phyloP scores from a whole-genome alignment of 1,284 basidiomycete genomes.

The Sporisorium iseilematis-ciliati region DNA sequence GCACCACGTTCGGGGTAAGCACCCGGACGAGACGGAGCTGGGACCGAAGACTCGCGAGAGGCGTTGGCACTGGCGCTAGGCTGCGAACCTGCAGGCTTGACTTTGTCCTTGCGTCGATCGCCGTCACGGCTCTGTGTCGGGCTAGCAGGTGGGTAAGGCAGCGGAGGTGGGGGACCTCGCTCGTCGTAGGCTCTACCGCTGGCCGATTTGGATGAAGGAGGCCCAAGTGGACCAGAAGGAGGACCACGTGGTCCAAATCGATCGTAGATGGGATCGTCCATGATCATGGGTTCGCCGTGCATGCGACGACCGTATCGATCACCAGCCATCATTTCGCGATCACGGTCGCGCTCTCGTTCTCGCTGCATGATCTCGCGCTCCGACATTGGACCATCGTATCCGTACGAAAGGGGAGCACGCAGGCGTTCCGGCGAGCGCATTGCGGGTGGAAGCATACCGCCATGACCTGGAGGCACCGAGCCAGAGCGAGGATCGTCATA shows the following conservation, averaged over 20 bases:
- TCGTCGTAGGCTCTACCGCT: conserved; percentile 36
- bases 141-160: conserved; percentile 46
- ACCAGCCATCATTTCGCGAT: conserved; percentile 45
- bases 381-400: conserved; percentile 37
- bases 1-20: conserved; percentile 15
- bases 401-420: conserved; percentile 39
- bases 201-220: conserved; percentile 32
- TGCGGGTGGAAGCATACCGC: conserved; percentile 40
- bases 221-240: conserved; percentile 36
- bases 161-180: conserved; percentile 41
- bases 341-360: conserved; percentile 36
- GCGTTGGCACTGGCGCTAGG: conserved; percentile 6
- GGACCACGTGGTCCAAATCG: conserved; percentile 44
- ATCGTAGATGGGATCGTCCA: conserved; percentile 43
- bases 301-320: conserved; percentile 50
- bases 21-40: conserved; percentile 22
- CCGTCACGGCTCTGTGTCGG: conserved; percentile 43
- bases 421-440: conserved; percentile 49
- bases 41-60: conserved; percentile 33
- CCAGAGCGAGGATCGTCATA: conserved; percentile 44
- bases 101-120: conserved; percentile 45
- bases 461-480: conserved; percentile 31
- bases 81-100: conserved; percentile 21
- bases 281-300: conserved; percentile 41
- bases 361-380: conserved; percentile 44